Evolutionary conservation across 768 basidiomycete genomes (phyloP).

Genomic region (Leccinum barrowsii): DNA sequence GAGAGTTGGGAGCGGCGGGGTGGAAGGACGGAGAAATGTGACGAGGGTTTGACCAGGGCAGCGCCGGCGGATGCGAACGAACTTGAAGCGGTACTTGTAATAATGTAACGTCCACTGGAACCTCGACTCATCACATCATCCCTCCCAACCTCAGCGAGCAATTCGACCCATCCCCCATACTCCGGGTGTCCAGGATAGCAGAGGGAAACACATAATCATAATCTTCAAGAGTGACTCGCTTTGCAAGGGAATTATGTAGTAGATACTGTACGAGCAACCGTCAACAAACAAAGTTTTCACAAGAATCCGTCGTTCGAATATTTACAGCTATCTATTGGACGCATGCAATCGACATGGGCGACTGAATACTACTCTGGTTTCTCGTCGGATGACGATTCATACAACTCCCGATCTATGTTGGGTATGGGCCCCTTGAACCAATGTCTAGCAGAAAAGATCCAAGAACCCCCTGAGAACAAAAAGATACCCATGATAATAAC

Average conservation of each 20-base stretch:
- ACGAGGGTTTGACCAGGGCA: constrained; percentile 19
- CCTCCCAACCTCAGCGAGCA: neutral
- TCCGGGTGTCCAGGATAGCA: neutral
- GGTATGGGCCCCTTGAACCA: constrained; percentile 36
- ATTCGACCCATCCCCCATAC: neutral
- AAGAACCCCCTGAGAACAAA: constrained; percentile 28
- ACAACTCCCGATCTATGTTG: constrained; percentile 21
- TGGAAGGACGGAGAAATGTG: constrained; percentile 9
- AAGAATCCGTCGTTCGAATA: neutral
- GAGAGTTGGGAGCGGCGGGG: neutral
- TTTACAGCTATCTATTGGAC: neutral
- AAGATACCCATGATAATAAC: constrained; percentile 33
- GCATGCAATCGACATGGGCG: neutral
- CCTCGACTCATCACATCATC: constrained; percentile 6
- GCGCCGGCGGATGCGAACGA: constrained; percentile 27
- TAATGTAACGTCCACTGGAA: constrained; percentile 16
- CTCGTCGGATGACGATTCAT: neutral
- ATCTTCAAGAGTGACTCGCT: too few relatives aligned
- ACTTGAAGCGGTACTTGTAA: constrained; percentile 5
- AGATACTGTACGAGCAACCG: neutral
- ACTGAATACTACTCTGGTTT: constrained; percentile 1
- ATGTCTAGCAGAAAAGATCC: constrained; percentile 33
- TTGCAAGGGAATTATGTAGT: too few relatives aligned
- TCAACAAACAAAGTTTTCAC: neutral
- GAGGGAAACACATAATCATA: neutral